Evolutionary conservation across 2,329 filamentous ascomycete species (phyloP).

Genomic region (Onygenales sp.): DNA sequence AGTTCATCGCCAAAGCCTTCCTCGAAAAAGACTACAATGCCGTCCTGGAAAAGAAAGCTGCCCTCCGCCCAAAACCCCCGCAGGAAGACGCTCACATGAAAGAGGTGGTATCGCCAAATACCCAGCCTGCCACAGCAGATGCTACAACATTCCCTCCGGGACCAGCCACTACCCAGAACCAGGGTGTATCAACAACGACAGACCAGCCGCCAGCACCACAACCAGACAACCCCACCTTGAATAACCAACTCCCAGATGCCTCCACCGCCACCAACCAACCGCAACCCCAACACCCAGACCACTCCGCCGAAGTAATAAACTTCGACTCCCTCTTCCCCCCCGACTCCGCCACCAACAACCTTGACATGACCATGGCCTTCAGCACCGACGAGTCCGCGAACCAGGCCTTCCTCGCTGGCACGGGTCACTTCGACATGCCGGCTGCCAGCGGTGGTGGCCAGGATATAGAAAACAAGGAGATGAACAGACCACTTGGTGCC

Average conservation of each 20-base stretch:
- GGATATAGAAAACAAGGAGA: conserved; percentile 6
- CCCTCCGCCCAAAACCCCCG: background rate
- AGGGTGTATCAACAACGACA: background rate
- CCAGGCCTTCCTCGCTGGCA: conserved; percentile 27
- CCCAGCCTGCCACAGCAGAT: background rate
- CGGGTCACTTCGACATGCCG: conserved; percentile 17
- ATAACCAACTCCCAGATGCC: background rate
- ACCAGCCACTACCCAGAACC: background rate
- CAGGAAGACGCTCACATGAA: background rate
- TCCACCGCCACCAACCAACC: conserved; percentile 3
- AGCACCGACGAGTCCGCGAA: conserved; percentile 29
- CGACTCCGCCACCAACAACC: conserved; percentile 17
- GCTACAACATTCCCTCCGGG: background rate
- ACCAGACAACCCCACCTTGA: background rate
- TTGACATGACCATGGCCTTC: conserved; percentile 32
- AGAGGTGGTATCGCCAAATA: background rate
- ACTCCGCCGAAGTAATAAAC: conserved; percentile 26
- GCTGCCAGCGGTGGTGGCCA: conserved; percentile 4
- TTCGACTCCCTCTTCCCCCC: conserved; percentile 32
- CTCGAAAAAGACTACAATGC: conserved; percentile 33
- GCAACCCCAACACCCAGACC: conserved; percentile 17
- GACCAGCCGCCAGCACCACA: background rate
- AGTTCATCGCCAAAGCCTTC: conserved; percentile 36
- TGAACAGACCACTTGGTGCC: conserved; percentile 13
- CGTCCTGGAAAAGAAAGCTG: background rate